Evolutionary conservation across 2,329 filamentous ascomycete species (phyloP), one percentile per base, ranked within the genome.

Genomic region (Apiospora hydei): DNA sequence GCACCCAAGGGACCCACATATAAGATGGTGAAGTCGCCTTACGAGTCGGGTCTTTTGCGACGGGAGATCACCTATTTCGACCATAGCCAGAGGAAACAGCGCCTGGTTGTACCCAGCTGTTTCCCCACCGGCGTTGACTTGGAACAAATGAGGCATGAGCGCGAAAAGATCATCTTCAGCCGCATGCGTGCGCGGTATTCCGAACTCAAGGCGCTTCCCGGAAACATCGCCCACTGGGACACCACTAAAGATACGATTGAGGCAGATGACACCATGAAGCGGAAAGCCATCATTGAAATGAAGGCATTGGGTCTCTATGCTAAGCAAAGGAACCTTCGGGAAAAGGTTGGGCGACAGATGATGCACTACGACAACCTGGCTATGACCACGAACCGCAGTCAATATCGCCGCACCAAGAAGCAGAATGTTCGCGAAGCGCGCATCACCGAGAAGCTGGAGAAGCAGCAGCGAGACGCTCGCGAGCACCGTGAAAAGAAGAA

Each of bases 401-500:
- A 92, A 78, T 98, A 98, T 82, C 93, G 96, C 47, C 92, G 96
- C 69, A 93, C 96, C 86, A 99, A 99, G 92, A 98, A 98, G 86
- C 96, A 98, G 83, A 97, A 93, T 69, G 88, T 98, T 69, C 92
- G 96, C 47, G 96, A 99, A 84, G 96, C 96, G 71, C 93, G 96
- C 72, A 97, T 99, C 76, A 99, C 96, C 0, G 96, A 99, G 88
- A 99, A 98, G 84, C 90, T 99, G 1, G 96, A 99, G 89, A 98
- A 98, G 85, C 95, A 99, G 82, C 96, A 99, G 82, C 94, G 96
- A 72, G 96, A 98, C 82, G 96, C 95, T 57, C 93, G 96, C 72
- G 96, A 98, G 85, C 94, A 93, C 76, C 94, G 97, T 74, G 96
- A 99, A 85, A 98, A 97, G 91, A 96, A 97, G 90, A 98, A 97